Percentiles rank a stretch among this genome's conserved stretches.
Evolutionary conservation across 306 rosid genomes (phyloP).

Genomic region (Pterocarpus macrocarpus): DNA sequence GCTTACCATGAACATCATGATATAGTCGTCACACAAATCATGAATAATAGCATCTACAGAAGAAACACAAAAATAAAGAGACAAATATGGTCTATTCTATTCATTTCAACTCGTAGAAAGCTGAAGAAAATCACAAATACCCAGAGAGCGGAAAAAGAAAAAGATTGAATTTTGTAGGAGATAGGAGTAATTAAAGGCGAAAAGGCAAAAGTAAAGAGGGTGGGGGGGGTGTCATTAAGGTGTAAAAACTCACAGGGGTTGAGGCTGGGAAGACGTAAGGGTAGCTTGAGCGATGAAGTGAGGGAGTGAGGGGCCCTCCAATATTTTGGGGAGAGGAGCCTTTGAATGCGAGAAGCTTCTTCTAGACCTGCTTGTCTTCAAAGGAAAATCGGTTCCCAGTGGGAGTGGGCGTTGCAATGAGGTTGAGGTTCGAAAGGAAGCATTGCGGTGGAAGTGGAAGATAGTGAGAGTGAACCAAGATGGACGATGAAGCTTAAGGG

Average conservation of each 20-base stretch:
- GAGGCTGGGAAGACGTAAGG: constrained; percentile 63
- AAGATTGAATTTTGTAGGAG: background rate
- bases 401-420: constrained; percentile 40
- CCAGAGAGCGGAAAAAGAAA: background rate
- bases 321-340: constrained; percentile 12
- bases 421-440: constrained; percentile 10
- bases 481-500: constrained; percentile 58
- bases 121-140: background rate
- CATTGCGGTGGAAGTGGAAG: constrained; percentile 32
- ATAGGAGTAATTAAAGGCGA: background rate
- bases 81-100: no score
- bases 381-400: background rate
- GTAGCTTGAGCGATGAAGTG: constrained; percentile 66
- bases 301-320: constrained; percentile 55
- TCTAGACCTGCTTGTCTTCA: constrained; percentile 19
- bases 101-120: constrained; percentile 5
- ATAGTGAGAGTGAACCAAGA: constrained; percentile 53
- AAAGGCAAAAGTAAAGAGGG: background rate
- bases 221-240: background rate
- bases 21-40: background rate
- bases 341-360: constrained; percentile 56
- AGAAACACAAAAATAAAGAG: no score
- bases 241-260: constrained; percentile 57
- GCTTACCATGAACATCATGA: background rate
- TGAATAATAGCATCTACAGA: background rate